Base-by-base conservation (phyloP, 495 filamentous ascomycete species). In the Glonium stellatum region DNA sequence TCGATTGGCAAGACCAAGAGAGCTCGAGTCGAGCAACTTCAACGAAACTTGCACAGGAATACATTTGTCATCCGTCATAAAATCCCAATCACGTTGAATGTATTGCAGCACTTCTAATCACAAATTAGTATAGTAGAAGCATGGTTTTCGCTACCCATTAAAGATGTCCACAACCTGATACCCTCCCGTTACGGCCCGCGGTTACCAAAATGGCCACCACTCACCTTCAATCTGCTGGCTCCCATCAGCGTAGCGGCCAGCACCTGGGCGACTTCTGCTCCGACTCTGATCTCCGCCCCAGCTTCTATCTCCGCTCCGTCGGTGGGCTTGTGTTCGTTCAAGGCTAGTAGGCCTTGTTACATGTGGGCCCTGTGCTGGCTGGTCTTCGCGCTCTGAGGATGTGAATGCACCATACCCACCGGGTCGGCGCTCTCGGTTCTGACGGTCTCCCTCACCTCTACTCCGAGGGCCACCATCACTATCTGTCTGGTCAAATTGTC, bases 11-110 rank as follows among this genome's bases (percentile, higher is more conserved):
- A 90, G 84, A 31, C 93, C 93, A 58, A 99, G 81, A 3, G 92
- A 96, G 73, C 90, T 96, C 35, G 85, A 85, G 71, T 99, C 93
- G 77, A 97, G 85, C 68, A 99, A 74, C 75, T 95, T 89, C 44
- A 99, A 77, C 21, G 95, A 92, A 34, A 96, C 82, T 70, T 97
- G 89, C 3, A 97, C 88, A 19, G 93, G 93, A 44, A 96, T 82
- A 70, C 91, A 97, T 64, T 90, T 84, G 50, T 86, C 84, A 66
- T 87, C 80, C 57, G 84, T 85, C 88, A 99, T 93, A 66, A 91
- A 87, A 58, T 86, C 84, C 92, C 92, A 99, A 67, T 95, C 89
- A 50, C 80, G 76, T 69, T 91, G 84, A 64, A 97, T 95, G 51
- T 88, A 78, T 35, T 79, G 73, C 12, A 90, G 70, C 44, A 89